Base-by-base conservation (phyloP, 169 alveolate species). In the Eimeria necatrix region DNA sequence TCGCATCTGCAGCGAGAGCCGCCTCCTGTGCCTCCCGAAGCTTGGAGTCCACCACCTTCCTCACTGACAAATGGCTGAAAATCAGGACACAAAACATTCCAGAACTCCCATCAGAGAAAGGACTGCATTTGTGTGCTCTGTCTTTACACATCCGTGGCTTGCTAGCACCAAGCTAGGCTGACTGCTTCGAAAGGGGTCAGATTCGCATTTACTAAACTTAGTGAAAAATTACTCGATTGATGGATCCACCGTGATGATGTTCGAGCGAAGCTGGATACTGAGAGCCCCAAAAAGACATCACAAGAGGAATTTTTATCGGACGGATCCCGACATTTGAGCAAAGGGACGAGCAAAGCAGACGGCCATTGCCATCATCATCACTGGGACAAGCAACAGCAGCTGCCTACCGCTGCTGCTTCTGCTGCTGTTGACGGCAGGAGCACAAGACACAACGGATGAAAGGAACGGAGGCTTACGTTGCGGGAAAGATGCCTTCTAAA, bases 201-300 rank as follows among this genome's bases (percentile, higher is more conserved):
- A 32, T 32, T 32, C 41, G 41, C 41, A 32, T 32, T 32, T 32
- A 32, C 3, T 32, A 32, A 32, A 32, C 41, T 32, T 2, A 32
- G 41, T 32, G 41, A 32, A 32, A 10, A 56, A 18, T 49, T 60
- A 85, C 92, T 85, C 92, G 41, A 59, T 46, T 59, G 92, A 4
- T 53, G 81, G 61, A 48, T 56, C 61, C 18, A 85, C 80, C 61
- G 46, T 41, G 16, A 85, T 46, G 61, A 85, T 81, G 52, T 85
- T 85, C 26, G 92, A 22, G 80, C 92, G 92, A 46, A 85, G 64
- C 49, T 85, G 92, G 41, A 85, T 85, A 78, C 92, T 85, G 92
- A 10, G 64, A 32, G 41, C 41, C 41, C 41, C 41, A 32, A 32
- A 32, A 59, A 32, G 48, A 60, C 61, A 32, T 8, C 76, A 60